These are phyloP conservation scores for Neurospora sp. DNA, from an alignment of 495 filamentous ascomycete species.

Conservation along the genomic window DNA sequence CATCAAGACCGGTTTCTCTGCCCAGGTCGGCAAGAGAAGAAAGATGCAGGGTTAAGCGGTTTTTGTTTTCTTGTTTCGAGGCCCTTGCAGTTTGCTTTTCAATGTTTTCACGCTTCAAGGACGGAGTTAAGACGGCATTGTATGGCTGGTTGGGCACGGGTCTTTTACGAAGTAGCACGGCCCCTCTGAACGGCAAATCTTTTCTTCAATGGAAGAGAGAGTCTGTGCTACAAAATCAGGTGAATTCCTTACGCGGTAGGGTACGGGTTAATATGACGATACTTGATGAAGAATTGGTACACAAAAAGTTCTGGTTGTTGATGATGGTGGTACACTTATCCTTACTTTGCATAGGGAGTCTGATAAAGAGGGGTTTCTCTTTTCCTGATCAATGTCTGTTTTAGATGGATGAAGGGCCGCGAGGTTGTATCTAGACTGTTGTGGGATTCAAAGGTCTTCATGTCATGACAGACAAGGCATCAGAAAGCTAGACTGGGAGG, in stretches of 20 bases:
- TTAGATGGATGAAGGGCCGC: not conserved
- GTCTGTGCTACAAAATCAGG: not conserved
- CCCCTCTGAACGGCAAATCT: not conserved
- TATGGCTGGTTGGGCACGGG: conserved; percentile 1
- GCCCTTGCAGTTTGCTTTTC: conserved; percentile 6
- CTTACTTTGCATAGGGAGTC: not conserved
- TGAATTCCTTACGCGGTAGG: not conserved
- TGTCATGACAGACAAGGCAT: not conserved
- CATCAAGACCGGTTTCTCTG: conserved; percentile 99
- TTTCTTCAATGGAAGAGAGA: not conserved
- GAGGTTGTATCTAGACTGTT: not conserved
- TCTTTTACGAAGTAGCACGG: conserved; percentile 1
- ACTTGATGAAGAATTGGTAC: not conserved
- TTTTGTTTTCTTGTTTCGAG: conserved; percentile 1
- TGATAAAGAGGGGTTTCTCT: not conserved
- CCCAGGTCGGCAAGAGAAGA: conserved; percentile 93
- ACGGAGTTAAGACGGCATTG: conserved; percentile 7
- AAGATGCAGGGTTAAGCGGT: conserved; percentile 36
- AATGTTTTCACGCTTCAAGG: not conserved
- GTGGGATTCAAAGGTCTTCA: not conserved
- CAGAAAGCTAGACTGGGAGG: not conserved
- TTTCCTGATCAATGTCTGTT: not conserved
- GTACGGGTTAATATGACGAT: not conserved
- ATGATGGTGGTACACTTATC: not conserved
- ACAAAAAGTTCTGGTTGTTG: not conserved